Base-by-base conservation (phyloP, 2,329 filamentous ascomycete species). In the Microdochium bolleyi region DNA sequence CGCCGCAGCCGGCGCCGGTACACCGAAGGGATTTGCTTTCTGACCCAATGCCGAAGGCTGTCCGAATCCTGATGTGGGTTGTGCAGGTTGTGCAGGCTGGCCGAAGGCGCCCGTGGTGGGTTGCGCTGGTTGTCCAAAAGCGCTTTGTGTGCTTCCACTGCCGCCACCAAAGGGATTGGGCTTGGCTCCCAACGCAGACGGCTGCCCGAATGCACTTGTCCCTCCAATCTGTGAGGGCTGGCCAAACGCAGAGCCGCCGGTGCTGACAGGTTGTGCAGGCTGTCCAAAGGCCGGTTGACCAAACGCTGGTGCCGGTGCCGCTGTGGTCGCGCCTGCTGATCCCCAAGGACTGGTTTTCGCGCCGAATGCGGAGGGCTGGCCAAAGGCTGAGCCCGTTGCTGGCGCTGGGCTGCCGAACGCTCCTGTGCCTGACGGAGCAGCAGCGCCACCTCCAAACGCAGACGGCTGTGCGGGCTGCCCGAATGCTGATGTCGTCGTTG, bases 221-320 rank as follows among this genome's bases (percentile, higher is more conserved):
- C 55, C 55, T 4, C 68, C 69, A 30, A 71, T 57, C 0, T 63
- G 55, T 4, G 68, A 61, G 24, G 74, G 67, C 52, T 77, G 73
- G 1, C 73, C 72, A 54, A 75, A 74, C 0, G 66, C 61, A 2
- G 63, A 55, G 1, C 50, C 50, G 8, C 53, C 55, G 10, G 53
- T 48, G 2, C 58, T 46, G 27, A 11, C 27, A 30, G 27, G 27
- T n/a, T 54, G 53, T 41, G 58, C 58, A 1, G 60, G 55, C 30
- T 66, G 61, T 3, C 62, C 63, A 49, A 66, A 66, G 13, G 56
- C 56, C 14, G 51, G 49, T 27, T 50, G 51, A 10, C 49, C 24
- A 53, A 64, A 63, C 3, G 56, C 55, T 7, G 57, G 22, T 16
- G 37, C 34, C 22, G 34, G 53, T 41, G 52, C 53, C 8, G 54